phyloP scores from a whole-genome alignment of 495 filamentous ascomycete species.

The Daldinia concentrica region DNA sequence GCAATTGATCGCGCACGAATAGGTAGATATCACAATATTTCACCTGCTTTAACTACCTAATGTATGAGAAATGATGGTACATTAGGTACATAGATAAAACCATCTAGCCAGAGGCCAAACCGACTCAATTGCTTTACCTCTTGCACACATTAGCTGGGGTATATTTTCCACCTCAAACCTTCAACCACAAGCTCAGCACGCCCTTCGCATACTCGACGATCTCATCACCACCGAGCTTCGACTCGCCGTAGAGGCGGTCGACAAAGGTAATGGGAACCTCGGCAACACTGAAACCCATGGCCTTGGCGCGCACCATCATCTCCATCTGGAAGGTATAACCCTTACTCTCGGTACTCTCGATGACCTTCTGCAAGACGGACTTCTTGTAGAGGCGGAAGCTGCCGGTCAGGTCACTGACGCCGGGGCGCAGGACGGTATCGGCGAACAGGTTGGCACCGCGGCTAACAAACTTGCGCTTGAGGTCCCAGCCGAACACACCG shows the following conservation, averaged over 20 bases:
- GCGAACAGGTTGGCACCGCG: conserved; percentile 95
- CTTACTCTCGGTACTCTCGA: conserved; percentile 87
- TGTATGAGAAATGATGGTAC: conserved; percentile 15
- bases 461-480: conserved; percentile 93
- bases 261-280: conserved; percentile 98
- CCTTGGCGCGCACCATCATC: conserved; percentile 84
- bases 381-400: conserved; percentile 96
- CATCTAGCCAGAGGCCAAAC: conserved; percentile 26
- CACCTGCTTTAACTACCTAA: conserved; percentile 35
- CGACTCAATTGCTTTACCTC: conserved; percentile 10
- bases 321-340: conserved; percentile 99
- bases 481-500: conserved; percentile 96
- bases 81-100: conserved; percentile 33
- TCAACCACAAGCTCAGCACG: conserved; percentile 87
- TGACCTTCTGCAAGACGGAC: conserved; percentile 86
- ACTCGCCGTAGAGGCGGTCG: conserved; percentile 93
- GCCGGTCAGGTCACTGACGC: conserved; percentile 96
- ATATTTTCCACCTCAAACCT: conserved; percentile 63
- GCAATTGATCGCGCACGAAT: neutral
- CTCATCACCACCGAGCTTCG: conserved; percentile 92
- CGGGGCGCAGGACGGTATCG: conserved; percentile 90
- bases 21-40: neutral
- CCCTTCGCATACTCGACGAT: conserved; percentile 99
- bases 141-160: conserved; percentile 10
- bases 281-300: conserved; percentile 86